Evolutionary conservation across 139 green algal genomes (phyloP).

Genomic region (Micractinium conductrix): DNA sequence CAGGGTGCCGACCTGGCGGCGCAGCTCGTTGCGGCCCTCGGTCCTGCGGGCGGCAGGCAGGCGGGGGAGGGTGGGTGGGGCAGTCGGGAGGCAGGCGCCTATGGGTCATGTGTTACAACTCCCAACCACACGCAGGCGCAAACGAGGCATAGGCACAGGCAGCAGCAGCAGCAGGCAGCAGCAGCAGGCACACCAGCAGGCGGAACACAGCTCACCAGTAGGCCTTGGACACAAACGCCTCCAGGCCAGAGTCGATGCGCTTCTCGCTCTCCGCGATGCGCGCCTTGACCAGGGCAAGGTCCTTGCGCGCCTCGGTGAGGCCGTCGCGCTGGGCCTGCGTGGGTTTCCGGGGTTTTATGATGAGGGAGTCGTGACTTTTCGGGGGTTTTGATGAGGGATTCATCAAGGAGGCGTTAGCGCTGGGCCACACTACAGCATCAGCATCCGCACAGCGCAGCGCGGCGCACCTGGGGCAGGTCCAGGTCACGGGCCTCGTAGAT

Average conservation of each 20-base stretch:
- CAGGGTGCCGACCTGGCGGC: constrained; percentile 82
- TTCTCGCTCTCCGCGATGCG: constrained; percentile 77
- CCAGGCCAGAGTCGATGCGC: constrained; percentile 82
- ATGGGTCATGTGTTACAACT: no score
- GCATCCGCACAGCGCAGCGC: no score
- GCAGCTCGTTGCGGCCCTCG: constrained; percentile 86
- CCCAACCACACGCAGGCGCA: no score
- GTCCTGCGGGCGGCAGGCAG: constrained; percentile 62
- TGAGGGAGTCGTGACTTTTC: no score
- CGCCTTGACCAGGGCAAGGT: constrained; percentile 70
- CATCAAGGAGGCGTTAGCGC: no score
- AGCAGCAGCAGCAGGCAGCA: no score
- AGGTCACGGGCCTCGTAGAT: constrained; percentile 96
- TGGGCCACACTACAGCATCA: no score
- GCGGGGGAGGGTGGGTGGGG: neutral
- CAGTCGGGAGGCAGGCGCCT: neutral
- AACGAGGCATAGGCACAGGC: neutral
- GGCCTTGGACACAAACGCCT: constrained; percentile 76
- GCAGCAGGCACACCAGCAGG: no score
- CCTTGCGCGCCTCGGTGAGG: constrained; percentile 64
- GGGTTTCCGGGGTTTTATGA: no score
- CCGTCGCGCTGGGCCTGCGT: constrained; percentile 77
- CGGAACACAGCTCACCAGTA: constrained; percentile 87
- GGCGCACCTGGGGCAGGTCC: constrained; percentile 82
- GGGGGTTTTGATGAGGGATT: no score